Evolutionary conservation across 2,329 filamentous ascomycete genomes (phyloP), one percentile per base, ranked within the genome.

Genomic region (Annulohypoxylon truncatum): DNA sequence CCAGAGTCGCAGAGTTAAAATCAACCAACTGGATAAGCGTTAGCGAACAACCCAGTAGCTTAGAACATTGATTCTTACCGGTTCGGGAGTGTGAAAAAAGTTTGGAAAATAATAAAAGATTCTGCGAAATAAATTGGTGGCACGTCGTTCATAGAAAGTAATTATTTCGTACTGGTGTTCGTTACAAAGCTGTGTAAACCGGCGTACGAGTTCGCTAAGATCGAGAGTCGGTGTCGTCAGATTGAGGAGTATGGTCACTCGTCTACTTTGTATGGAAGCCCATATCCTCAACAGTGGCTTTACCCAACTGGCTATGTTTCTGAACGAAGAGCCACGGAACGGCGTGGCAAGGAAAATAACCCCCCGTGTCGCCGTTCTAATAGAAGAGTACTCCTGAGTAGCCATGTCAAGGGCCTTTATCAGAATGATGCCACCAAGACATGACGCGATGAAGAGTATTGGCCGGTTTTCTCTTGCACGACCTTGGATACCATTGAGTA

Each of bases 391-490:
- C 15, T 22, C 15, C 3, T 10, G 3, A 31, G 13, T 13, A 44
- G 52, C 52, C 10, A 31, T 29, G 3, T 6, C 63, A 12, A 77
- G 74, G 40, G 76, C 75, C 66, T 75, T 70, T 7, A 69, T 70
- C 26, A 77, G 56, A 62, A 77, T 71, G 44, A 77, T 71, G 9
- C 76, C 77, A 1, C 77, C 75, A n/a, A 78, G 72, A 63, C 73
- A 78, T n/a, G 76, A 78, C 1, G 76, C 75, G 40, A 78, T 72
- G 60, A 78, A 78, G 51, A 78, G 7, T 38, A 78, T 73, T 0
- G 72, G 74, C 22, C 72, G 67, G 8, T 40, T 50, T 61, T 31
- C 15, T 31, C 13, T 24, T 22, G 10, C 4, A 9, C 4, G 28
- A n/a, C 28, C 2, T 52, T 31, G 15, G 29, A 51, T 51, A 12